Conservation (phyloP, 73 alveolate species). For the Paramecium biaurelia region DNA sequence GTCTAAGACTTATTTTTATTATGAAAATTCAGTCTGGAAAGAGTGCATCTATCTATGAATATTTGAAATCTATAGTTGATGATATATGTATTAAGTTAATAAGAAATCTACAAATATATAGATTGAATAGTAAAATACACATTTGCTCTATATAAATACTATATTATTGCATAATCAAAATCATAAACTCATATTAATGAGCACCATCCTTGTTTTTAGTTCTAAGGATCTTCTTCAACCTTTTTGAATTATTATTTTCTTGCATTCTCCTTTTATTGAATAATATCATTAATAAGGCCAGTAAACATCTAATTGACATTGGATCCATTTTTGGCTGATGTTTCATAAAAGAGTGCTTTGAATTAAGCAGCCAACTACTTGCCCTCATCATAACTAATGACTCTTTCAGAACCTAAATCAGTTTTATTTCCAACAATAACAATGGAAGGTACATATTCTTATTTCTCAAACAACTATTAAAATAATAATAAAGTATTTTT, state of each 20-base stretch:
- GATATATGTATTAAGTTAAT: too few species aligned
- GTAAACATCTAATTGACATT: conserved; percentile 63
- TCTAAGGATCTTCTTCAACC: not conserved
- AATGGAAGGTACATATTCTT: conserved; percentile 7
- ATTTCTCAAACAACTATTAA: conserved; percentile 10
- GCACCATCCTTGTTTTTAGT: not conserved
- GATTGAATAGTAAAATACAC: not conserved
- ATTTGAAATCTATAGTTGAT: too few species aligned
- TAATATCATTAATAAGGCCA: not conserved
- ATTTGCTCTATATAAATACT: not conserved
- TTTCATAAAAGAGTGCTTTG: conserved; percentile 72
- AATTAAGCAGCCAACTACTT: conserved; percentile 68
- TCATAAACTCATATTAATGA: not conserved
- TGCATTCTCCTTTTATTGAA: not conserved
- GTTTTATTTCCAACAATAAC: conserved; percentile 79
- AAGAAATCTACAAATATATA: not conserved
- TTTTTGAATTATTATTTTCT: conserved; percentile 5
- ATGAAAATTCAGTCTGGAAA: not conserved
- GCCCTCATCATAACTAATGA: conserved; percentile 68
- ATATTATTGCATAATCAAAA: not conserved
- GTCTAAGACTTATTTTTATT: not conserved
- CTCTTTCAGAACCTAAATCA: conserved; percentile 73
- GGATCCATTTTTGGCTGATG: conserved; percentile 72
- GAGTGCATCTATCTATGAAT: not conserved
- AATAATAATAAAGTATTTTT: not conserved